Conservation (phyloP, 148 eudicot species). For the Rhododendron ovatum region DNA sequence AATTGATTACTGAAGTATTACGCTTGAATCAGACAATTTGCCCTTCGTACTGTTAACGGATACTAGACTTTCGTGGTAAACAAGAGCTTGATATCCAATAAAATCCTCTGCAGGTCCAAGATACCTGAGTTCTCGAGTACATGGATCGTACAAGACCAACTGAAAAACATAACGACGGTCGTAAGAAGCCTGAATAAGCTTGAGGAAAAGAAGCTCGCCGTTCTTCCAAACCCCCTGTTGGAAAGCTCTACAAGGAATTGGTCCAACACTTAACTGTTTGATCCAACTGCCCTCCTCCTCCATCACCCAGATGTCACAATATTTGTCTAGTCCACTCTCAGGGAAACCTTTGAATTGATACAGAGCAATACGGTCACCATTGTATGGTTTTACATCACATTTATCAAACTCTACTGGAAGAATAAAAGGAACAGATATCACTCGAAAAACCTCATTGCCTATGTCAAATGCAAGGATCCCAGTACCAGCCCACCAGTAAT, state of each 20-base stretch:
- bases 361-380: neutral
- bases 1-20: neutral
- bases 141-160: neutral
- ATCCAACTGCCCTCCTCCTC: neutral
- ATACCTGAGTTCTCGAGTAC: neutral
- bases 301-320: constrained; percentile 1
- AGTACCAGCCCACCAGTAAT: neutral
- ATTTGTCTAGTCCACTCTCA: too few relatives aligned
- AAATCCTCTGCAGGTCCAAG: neutral
- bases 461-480: constrained; percentile 7
- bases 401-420: neutral
- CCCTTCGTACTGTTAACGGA: neutral
- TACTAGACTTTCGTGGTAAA: neutral
- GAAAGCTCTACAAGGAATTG: neutral
- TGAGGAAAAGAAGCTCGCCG: neutral
- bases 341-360: neutral
- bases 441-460: constrained; percentile 4
- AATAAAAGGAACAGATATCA: neutral
- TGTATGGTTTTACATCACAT: neutral
- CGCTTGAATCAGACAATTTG: neutral
- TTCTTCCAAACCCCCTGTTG: constrained; percentile 3
- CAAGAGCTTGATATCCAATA: neutral
- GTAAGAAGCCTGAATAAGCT: neutral
- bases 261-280: neutral
- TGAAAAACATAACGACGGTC: neutral